Conservation (phyloP, 495 filamentous ascomycete species). For the Podospora pseudopauciseta region DNA sequence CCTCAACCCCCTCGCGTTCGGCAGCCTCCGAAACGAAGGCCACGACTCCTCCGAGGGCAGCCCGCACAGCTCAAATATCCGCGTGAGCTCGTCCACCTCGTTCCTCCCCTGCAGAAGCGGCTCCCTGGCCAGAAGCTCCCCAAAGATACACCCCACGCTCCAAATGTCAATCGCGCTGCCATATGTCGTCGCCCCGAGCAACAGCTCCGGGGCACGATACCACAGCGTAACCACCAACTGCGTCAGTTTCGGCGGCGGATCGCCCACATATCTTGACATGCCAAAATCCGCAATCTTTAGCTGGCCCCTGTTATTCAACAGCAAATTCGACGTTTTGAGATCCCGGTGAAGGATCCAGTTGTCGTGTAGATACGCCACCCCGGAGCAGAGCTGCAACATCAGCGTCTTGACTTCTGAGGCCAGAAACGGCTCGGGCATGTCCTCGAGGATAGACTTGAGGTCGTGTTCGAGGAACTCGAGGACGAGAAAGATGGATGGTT, state of each 20-base stretch:
- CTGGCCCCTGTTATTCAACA: conserved; percentile 91
- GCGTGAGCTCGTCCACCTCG: conserved; percentile 75
- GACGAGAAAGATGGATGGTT: conserved; percentile 88
- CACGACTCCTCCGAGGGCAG: conserved; percentile 83
- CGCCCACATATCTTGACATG: conserved; percentile 87
- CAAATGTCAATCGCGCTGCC: conserved; percentile 82
- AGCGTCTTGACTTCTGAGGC: conserved; percentile 91
- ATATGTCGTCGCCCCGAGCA: conserved; percentile 79
- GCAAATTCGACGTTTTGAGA: conserved; percentile 92
- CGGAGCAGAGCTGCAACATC: conserved; percentile 74
- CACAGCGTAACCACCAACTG: conserved; percentile 95
- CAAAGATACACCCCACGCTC: conserved; percentile 96
- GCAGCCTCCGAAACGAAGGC: conserved; percentile 83
- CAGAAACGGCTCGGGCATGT: conserved; percentile 91
- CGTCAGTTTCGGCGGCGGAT: conserved; percentile 78
- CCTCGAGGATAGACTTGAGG: conserved; percentile 87
- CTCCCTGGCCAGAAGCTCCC: conserved; percentile 79
- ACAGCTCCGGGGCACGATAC: conserved; percentile 90
- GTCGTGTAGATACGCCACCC: conserved; percentile 79
- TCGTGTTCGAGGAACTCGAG: conserved; percentile 99
- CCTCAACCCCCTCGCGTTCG: conserved; percentile 82
- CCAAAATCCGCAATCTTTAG: conserved; percentile 98
- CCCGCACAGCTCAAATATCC: conserved; percentile 86
- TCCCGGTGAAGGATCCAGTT: conserved; percentile 96
- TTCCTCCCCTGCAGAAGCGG: conserved; percentile 88